Base-by-base conservation (phyloP, 2,329 filamentous ascomycete genomes). In the Alternaria ventricosa region DNA sequence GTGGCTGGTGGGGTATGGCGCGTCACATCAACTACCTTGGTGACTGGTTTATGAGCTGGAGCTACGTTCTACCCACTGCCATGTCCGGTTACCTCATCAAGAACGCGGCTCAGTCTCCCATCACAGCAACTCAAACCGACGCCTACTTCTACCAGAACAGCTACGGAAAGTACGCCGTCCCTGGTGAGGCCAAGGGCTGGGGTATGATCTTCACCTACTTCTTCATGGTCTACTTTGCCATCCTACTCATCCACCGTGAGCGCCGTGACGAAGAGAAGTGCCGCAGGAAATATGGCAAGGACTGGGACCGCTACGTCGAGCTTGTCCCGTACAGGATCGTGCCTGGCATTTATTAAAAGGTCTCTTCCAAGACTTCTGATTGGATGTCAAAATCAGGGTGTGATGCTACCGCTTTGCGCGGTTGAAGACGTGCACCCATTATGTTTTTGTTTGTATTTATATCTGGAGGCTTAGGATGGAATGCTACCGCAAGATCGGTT, bases 21-120 rank as follows among this genome's bases (percentile, higher is more conserved):
- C 89, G 95, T 45, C 95, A 98, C 81, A 95, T 97, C 85, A 98
- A 97, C 84, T 97, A 98, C 81, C 82, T 97, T 1, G 95, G 94
- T 56, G 95, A 98, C 82, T 97, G 94, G 94, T 86, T 96, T 69
- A 94, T 97, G 88, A 88, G 91, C 9, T 97, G 93, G 93, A 89
- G 93, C 0, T 97, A 96, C 81, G 93, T 89, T 69, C 85, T 97
- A 46, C 94, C 95, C 1, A 97, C 94, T 1, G 92, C 92, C 1
- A 79, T 96, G 63, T 91, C 94, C 0, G 94, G 94, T 12, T 97
- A 95, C 78, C 84, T 90, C 44, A 89, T 97, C 55, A 81, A 86
- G 47, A 83, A 85, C 54, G 80, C 77, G 11, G 80, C 83, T 5
- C 47, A 69, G 11, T 72, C 78, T 41, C 76, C 78, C 5, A 54